Percentiles rank a stretch among this genome's conserved stretches.
These are phyloP conservation scores for Knoxia roxburghii DNA, from an alignment of 257 asterid genomes.

Conservation along the genomic window DNA sequence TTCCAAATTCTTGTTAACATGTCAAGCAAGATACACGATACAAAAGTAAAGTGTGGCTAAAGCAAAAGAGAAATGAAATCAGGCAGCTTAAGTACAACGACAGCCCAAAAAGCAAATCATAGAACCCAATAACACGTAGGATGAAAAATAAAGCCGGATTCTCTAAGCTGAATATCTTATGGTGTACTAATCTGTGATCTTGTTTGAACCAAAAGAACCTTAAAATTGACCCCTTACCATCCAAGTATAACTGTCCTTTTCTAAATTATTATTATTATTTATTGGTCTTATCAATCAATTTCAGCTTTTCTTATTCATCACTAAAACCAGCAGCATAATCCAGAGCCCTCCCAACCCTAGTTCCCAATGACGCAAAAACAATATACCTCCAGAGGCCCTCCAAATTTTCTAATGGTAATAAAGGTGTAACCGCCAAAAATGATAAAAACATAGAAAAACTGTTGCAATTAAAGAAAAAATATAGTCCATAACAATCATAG, in stretches of 20 bases:
- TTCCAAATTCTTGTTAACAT: not conserved
- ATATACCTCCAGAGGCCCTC: not conserved
- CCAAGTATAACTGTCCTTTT: slow-evolving; percentile 6
- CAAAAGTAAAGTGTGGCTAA: not conserved
- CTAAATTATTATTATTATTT: not conserved
- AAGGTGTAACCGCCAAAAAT: not conserved
- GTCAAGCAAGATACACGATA: not conserved
- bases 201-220: slow-evolving; percentile 1
- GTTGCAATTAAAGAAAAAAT: not conserved
- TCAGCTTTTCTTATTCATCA: slow-evolving; percentile 8
- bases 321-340: slow-evolving; percentile 2
- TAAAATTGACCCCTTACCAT: not conserved
- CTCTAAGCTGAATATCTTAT: not conserved
- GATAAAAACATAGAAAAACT: not conserved
- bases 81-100: not conserved
- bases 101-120: not conserved
- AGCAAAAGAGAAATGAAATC: not conserved
- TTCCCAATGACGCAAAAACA: not conserved
- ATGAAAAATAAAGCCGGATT: not conserved
- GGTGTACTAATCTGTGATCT: not conserved
- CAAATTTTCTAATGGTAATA: not conserved
- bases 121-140: not conserved
- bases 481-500: not conserved
- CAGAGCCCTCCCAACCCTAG: not conserved
- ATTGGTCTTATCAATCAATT: slow-evolving; percentile 4